A percentile compares a stretch with the other conserved stretches of the same genome.
Evolutionary conservation across 306 rosid species (phyloP).

Genomic region (Fagus sylvatica): DNA sequence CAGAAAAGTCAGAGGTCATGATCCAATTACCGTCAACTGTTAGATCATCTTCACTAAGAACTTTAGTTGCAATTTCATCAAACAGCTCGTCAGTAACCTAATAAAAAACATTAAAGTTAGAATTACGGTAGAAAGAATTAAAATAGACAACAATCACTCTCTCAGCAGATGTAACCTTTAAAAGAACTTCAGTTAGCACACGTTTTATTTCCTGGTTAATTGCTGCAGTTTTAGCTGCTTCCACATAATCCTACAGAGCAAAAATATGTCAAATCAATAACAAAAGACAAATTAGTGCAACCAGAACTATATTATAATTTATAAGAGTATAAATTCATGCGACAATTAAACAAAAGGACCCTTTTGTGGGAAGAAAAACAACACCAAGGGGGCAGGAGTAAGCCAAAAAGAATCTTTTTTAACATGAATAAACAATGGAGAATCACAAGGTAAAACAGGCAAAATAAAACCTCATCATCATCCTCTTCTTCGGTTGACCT

Average conservation of each 20-base stretch:
- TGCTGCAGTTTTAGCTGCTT: slow-evolving; percentile 77
- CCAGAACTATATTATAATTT: background rate
- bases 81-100: slow-evolving; percentile 97
- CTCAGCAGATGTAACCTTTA: slow-evolving; percentile 57
- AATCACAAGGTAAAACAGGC: background rate
- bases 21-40: slow-evolving; percentile 59
- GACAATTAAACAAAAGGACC: background rate
- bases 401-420: background rate
- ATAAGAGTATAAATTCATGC: background rate
- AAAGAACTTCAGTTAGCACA: slow-evolving; percentile 86
- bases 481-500: slow-evolving; percentile 87
- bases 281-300: background rate
- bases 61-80: slow-evolving; percentile 93
- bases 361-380: slow-evolving; percentile 5
- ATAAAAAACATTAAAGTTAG: slow-evolving; percentile 31
- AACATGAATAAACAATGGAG: background rate
- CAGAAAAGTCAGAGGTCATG: slow-evolving; percentile 9
- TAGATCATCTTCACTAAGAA: slow-evolving; percentile 72
- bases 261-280: slow-evolving; percentile 9
- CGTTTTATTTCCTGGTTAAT: slow-evolving; percentile 90
- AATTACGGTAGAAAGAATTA: slow-evolving; percentile 16
- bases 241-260: slow-evolving; percentile 59
- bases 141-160: slow-evolving; percentile 13
- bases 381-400: background rate
- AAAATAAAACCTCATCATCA: slow-evolving; percentile 82